Base-by-base conservation (phyloP, 345 rosid species). In the Euphorbia lathyris region DNA sequence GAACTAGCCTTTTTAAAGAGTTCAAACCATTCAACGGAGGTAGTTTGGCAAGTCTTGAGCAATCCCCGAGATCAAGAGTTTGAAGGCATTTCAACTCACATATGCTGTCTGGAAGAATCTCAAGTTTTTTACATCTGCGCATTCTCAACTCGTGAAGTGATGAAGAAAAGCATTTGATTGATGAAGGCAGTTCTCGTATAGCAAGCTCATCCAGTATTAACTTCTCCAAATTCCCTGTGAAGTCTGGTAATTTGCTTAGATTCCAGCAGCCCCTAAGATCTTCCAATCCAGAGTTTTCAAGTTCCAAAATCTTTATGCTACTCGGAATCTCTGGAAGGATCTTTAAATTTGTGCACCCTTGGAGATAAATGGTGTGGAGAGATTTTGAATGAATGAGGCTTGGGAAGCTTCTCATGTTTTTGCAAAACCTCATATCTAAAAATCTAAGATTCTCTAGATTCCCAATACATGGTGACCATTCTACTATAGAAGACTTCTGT, bases 111-210 rank as follows among this genome's bases (percentile, higher is more conserved):
- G 38, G 38, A 62, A 62, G 48, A 62, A n/a, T 38, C 48, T 62
- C 48, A 20, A 62, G 65, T 9, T 20, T 2, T 13, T 23, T 36
- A 26, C 65, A 62, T 4, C 16, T 12, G 22, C 22, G 40, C 65
- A 62, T 34, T 3, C 40, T 45, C 48, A 62, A 34, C 10, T 7
- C 3, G 5, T 34, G 26, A 36, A 62, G 65, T 20, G 48, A 10
- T 38, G 13, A 14, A 27, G 29, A 62, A 45, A 45, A 3, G 11
- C 22, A 43, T 43, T n/a, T 25, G 20, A 62, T 38, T 62, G 65
- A 62, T 38, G 22, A 62, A 26, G 65, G 65, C 12, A 62, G 47
- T 62, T 62, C 29, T 62, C 34, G 42, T 9, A 34, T 62, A 27
- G 65, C 65, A 38, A 20, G 30, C 65, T 57, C 34, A 34, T 34